A percentile compares a stretch with the other conserved stretches of the same genome.
Conservation (phyloP, 2,329 filamentous ascomycete species). For the Colletotrichum ledebouriae region DNA sequence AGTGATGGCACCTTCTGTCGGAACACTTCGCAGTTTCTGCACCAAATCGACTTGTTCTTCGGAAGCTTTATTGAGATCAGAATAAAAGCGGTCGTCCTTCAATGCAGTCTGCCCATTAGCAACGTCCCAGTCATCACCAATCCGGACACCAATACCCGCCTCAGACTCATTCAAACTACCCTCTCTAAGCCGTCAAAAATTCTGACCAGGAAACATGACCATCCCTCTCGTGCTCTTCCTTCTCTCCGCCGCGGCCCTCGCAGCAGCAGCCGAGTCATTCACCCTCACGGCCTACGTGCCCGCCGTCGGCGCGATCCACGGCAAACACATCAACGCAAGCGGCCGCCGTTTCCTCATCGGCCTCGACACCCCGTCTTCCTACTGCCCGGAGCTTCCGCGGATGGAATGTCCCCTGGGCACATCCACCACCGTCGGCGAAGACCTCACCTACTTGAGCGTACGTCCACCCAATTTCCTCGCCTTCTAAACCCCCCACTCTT, state of each 20-base stretch:
- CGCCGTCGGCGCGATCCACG: constrained; percentile 43
- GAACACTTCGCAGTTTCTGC: too few species aligned
- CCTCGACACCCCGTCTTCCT: constrained; percentile 27
- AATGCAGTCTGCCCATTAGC: too few species aligned
- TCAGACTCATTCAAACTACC: too few species aligned
- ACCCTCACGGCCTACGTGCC: constrained; percentile 48
- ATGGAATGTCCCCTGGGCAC: constrained; percentile 47
- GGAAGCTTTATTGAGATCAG: too few species aligned
- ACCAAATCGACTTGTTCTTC: too few species aligned
- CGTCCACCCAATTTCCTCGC: neutral
- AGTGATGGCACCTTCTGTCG: too few species aligned
- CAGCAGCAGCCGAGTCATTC: constrained; percentile 43
- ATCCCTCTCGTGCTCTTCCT: neutral
- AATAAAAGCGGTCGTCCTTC: too few species aligned
- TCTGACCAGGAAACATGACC: neutral
- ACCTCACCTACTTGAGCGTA: constrained; percentile 50
- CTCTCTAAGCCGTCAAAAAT: neutral
- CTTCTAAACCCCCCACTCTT: neutral
- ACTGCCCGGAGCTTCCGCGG: constrained; percentile 9
- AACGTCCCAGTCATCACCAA: too few species aligned
- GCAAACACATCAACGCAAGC: constrained; percentile 47
- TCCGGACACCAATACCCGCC: too few species aligned
- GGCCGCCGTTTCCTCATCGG: constrained; percentile 49
- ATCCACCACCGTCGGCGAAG: constrained; percentile 46
- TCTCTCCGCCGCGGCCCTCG: neutral